Conservation (phyloP, 495 filamentous ascomycete species). For the Parachaetomium inaequale region DNA sequence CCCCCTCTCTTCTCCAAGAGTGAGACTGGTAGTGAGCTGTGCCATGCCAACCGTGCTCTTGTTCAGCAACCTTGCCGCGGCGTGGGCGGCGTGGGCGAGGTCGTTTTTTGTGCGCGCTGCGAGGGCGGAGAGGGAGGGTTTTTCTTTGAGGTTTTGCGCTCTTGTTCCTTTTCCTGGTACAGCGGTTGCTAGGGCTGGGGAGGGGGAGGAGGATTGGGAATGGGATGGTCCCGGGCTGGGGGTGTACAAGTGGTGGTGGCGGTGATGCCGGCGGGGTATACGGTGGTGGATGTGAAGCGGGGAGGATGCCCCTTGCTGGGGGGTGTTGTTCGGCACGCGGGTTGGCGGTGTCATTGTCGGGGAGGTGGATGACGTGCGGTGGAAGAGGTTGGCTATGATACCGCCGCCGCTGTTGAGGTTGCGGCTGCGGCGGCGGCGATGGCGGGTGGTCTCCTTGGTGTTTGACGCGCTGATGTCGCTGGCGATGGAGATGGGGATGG, state of each 20-base stretch:
- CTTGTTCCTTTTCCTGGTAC: background rate
- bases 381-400: conserved; percentile 9
- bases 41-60: no score
- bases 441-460: background rate
- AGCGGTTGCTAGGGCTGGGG: background rate
- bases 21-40: no score
- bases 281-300: background rate
- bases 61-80: no score
- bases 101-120: background rate
- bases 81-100: background rate
- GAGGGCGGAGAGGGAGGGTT: background rate
- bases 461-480: background rate
- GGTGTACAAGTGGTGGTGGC: background rate
- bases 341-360: background rate
- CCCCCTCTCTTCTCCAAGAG: conserved; percentile 16
- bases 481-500: conserved; percentile 10
- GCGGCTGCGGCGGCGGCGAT: background rate
- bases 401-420: background rate
- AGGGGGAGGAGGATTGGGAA: background rate
- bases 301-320: background rate
- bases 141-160: background rate
- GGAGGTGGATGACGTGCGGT: background rate
- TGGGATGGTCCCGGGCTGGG: background rate
- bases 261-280: background rate
- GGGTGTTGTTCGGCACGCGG: background rate